Conservation (phyloP, 306 rosid genomes). For the Gastrolobium villosum region DNA sequence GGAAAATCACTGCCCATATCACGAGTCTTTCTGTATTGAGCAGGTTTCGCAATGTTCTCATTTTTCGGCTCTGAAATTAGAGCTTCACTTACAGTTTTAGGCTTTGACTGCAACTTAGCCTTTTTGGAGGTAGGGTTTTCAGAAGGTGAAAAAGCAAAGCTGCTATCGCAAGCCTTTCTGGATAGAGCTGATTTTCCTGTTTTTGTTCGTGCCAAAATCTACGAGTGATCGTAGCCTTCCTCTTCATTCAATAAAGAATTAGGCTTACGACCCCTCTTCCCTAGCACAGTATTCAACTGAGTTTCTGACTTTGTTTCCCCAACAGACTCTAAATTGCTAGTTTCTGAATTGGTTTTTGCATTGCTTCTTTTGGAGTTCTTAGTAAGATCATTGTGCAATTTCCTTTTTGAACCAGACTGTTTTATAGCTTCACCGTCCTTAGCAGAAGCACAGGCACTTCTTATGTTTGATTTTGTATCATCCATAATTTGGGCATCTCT, state of each 20-base stretch:
- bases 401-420: conserved; percentile 45
- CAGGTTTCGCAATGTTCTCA: conserved; percentile 38
- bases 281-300: conserved; percentile 54
- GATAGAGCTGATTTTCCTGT: conserved; percentile 39
- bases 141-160: conserved; percentile 39
- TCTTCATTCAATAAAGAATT: conserved; percentile 77
- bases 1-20: conserved; percentile 31
- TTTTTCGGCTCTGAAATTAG: conserved; percentile 10
- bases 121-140: conserved; percentile 38
- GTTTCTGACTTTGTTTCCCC: conserved; percentile 47
- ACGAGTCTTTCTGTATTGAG: conserved; percentile 30
- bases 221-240: conserved; percentile 75
- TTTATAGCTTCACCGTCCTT: conserved; percentile 33
- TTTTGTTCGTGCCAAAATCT: conserved; percentile 54
- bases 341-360: conserved; percentile 43
- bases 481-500: conserved; percentile 44
- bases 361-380: conserved; percentile 49
- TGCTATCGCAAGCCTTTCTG: conserved; percentile 47
- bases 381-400: conserved; percentile 36
- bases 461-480: conserved; percentile 36
- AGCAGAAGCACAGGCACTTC: conserved; percentile 43
- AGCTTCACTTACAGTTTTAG: conserved; percentile 40
- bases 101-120: conserved; percentile 34
- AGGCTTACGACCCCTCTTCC: conserved; percentile 76
- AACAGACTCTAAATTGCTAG: conserved; percentile 38